Evolutionary conservation across 495 filamentous ascomycete genomes (phyloP), one percentile per base, ranked within the genome.

Genomic region (Neurospora hispaniola): DNA sequence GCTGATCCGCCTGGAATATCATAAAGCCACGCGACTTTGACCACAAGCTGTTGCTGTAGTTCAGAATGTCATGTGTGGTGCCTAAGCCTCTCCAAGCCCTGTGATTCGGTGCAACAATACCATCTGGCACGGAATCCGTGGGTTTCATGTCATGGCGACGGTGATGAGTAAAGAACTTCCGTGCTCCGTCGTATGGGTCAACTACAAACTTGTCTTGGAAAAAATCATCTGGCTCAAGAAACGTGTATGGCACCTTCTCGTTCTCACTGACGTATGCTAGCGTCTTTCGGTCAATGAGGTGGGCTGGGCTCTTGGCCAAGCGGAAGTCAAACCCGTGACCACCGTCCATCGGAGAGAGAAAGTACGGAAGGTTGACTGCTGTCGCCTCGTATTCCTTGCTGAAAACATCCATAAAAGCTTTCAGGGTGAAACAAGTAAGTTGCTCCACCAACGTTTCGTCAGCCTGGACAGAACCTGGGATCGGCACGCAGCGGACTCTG

Each of bases 401-500:
- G 80, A 97, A 99, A 1, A 98, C 81, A 77, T 98, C 93, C n/a
- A 88, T 83, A 77, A 94, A 97, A 4, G 96, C 79, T 10, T 86
- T 86, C 42, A 94, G 82, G 0, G 93, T 97, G 75, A 96, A 95
- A 2, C 78, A 77, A 23, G 87, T 90, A 44, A 98, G 74, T 11
- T 80, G 76, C 6, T 85, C 77, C 6, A 59, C 38, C 16, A 92
- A 71, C 2, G 84, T 80, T 2, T 82, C 76, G 0, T 77, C 54
- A 2, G 90, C 74, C 10, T 79, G 23, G 12, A 95, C 69, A 4
- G 81, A 73, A 10, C 70, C 77, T 3, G 78, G 16, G 72, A 82
- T 20, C 38, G 80, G 59, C 72, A 87, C n/a, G 75, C 78, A 81
- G 27, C 76, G 73, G n/a, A 95, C 87, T 4, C 80, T 78, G 0